Percentiles rank a stretch among this genome's conserved stretches.
Evolutionary conservation across 257 asterid species (phyloP).

Genomic region (Solanum chmielewskii): DNA sequence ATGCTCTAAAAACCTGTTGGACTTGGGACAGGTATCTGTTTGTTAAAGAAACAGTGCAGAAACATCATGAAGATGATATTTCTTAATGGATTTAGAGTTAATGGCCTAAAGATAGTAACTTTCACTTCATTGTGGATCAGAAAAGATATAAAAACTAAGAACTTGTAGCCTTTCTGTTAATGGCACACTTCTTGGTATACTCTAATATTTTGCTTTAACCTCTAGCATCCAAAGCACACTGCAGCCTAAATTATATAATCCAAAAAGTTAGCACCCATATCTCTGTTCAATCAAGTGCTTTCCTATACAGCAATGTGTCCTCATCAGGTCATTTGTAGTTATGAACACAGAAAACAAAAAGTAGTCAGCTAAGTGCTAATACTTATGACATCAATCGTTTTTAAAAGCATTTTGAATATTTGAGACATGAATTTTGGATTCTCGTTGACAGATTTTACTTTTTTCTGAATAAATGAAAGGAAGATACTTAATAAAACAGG

Average conservation of each 20-base stretch:
- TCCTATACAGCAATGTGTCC: slow-evolving; percentile 18
- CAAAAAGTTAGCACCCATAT: background rate
- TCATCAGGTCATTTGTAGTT: background rate
- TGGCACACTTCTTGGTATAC: slow-evolving; percentile 34
- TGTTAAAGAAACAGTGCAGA: background rate
- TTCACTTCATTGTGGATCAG: background rate
- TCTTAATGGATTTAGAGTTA: background rate
- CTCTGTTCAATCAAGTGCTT: slow-evolving; percentile 12
- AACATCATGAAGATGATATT: background rate
- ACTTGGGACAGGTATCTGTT: background rate
- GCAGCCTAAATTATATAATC: slow-evolving; percentile 17
- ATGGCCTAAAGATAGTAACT: background rate
- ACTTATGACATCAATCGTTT: background rate
- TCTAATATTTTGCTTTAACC: slow-evolving; percentile 4
- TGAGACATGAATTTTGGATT: background rate
- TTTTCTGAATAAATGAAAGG: background rate
- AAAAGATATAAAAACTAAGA: background rate
- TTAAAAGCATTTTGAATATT: background rate
- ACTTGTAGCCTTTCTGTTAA: background rate
- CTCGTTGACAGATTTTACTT: background rate
- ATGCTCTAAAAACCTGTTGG: background rate
- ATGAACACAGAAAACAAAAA: background rate
- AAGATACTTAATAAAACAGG: background rate
- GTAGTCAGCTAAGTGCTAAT: background rate
- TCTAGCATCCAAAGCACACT: slow-evolving; percentile 35